Percentiles rank a stretch among this genome's conserved stretches.
Evolutionary conservation across 2,329 filamentous ascomycete species (phyloP).

Genomic region (Aspergillus niger): DNA sequence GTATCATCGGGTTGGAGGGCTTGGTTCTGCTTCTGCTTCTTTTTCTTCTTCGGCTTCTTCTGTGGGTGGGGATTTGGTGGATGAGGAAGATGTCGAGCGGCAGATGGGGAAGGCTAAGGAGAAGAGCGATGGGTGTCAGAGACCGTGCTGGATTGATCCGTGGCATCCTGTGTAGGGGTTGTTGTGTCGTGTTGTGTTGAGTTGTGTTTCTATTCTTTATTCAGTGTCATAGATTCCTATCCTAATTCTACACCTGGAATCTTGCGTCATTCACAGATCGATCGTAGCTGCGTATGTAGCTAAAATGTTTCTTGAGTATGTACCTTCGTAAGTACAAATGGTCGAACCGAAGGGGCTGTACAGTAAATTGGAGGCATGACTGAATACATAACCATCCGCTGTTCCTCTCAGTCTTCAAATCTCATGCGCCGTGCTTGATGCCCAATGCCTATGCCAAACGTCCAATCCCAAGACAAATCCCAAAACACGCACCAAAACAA

Average conservation of each 20-base stretch:
- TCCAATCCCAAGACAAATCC: not conserved
- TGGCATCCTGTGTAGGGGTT: not conserved
- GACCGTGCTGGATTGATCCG: not conserved
- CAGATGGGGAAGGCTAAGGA: not conserved
- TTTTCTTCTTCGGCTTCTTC: too few species aligned
- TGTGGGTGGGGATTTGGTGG: not conserved
- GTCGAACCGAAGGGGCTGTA: not conserved
- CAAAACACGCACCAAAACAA: not conserved
- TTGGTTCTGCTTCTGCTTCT: not conserved
- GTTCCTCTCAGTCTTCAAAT: not conserved
- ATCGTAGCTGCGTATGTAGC: not conserved
- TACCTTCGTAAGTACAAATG: not conserved
- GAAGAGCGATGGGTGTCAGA: not conserved
- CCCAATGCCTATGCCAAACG: too few species aligned
- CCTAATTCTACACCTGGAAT: not conserved
- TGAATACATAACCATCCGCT: not conserved
- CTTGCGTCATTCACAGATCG: not conserved
- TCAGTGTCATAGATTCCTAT: not conserved
- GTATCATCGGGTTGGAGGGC: not conserved
- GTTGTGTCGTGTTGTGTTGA: not conserved
- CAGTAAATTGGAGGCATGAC: not conserved
- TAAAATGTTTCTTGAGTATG: not conserved
- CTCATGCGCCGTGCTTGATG: not conserved
- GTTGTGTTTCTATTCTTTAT: not conserved
- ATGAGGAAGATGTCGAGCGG: not conserved